Evolutionary conservation across 2,329 filamentous ascomycete genomes (phyloP), one percentile per base, ranked within the genome.

Genomic region (Calonectria fujianensis): DNA sequence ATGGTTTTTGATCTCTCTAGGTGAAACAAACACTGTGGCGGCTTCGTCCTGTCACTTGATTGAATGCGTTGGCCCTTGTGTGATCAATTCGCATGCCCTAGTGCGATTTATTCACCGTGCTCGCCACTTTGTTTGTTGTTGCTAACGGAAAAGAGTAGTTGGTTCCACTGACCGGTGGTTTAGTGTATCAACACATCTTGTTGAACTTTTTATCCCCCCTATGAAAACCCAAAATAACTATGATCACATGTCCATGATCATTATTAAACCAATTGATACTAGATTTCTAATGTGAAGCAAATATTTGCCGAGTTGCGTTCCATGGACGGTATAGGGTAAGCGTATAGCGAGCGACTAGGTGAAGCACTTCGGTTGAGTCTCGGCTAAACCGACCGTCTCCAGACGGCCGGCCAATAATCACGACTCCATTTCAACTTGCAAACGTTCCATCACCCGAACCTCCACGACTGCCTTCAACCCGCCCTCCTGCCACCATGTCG

Each of bases 401-500:
- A 64, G 68, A 64, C 51, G 72, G 45, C 65, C 72, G 75, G 74
- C 79, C 78, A 81, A 81, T 81, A 76, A 77, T 80, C 77, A 78
- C 75, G 79, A 75, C 72, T 76, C 73, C 79, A 81, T 81, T 80
- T 80, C 81, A 81, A 80, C 73, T 80, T 80, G 72, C 78, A 77
- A 80, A 75, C 78, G 74, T 78, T 77, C 78, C 74, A 80, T 77
- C 76, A 80, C 77, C 70, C 35, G 80, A 81, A 79, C 72, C 66
- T 80, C 76, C 78, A 80, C 79, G 79, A 80, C 74, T 74, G 65
- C 52, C 69, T 69, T 75, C 68, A 48, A 75, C 52, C 74, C 77
- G 75, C 64, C 67, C 74, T 76, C 68, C 74, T 82, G 84, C 82
- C 85, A 88, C 81, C 76, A 93, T 93, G 92, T 91, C 90, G 81